Conservation (phyloP, 345 rosid genomes). For the Eucalyptus pauciflora region DNA sequence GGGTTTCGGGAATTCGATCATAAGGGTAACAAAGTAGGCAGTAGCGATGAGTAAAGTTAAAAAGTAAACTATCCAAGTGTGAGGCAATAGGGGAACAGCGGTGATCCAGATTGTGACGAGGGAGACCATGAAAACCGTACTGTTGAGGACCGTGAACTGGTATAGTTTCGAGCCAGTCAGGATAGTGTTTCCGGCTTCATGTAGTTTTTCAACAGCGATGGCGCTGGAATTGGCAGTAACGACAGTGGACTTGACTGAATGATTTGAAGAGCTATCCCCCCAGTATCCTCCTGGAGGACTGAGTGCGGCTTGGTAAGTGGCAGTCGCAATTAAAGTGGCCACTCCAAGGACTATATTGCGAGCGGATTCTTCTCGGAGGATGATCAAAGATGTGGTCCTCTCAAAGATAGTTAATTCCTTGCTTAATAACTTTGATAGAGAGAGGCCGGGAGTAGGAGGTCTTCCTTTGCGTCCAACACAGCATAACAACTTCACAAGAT, state of each 20-base stretch:
- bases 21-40: too few species aligned
- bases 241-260: too few species aligned
- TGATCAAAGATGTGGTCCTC: fast-evolving
- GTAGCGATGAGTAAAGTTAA: fast-evolving
- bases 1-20: not conserved
- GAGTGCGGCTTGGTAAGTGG: not conserved
- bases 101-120: not conserved
- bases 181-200: not conserved
- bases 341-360: not conserved
- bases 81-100: not conserved
- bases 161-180: fast-evolving
- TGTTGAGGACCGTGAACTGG: fast-evolving
- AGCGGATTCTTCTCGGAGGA: not conserved
- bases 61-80: fast-evolving
- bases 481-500: too few species aligned
- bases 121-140: not conserved
- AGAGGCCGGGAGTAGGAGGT: fast-evolving
- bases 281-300: not conserved
- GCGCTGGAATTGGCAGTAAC: too few species aligned
- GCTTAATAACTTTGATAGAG: not conserved
- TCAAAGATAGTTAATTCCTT: fast-evolving
- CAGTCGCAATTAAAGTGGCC: not conserved
- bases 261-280: not conserved
- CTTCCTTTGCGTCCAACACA: fast-evolving
- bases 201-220: not conserved